Conservation (phyloP, 495 filamentous ascomycete species). For the Neurospora sp. region DNA sequence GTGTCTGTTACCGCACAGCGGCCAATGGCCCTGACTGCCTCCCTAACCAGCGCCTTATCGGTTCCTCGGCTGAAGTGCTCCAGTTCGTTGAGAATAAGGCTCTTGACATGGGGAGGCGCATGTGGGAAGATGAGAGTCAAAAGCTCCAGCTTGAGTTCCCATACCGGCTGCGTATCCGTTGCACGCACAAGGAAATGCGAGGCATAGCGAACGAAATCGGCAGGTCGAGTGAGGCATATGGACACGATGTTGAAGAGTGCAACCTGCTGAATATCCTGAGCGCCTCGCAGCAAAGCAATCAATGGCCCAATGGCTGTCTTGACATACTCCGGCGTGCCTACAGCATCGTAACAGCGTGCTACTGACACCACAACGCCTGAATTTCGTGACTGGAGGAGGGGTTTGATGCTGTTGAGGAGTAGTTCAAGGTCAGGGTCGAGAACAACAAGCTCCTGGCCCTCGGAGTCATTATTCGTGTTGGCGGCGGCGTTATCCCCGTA, state of each 20-base stretch:
- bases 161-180: slow-evolving; percentile 72
- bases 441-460: slow-evolving; percentile 46
- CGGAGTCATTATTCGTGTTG: slow-evolving; percentile 16
- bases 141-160: slow-evolving; percentile 83
- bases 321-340: slow-evolving; percentile 67
- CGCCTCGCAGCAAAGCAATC: slow-evolving; percentile 70
- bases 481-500: slow-evolving; percentile 51
- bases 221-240: slow-evolving; percentile 62
- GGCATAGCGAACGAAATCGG: slow-evolving; percentile 70
- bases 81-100: slow-evolving; percentile 80
- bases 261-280: slow-evolving; percentile 77
- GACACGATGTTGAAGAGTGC: slow-evolving; percentile 90
- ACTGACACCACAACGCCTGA: slow-evolving; percentile 86
- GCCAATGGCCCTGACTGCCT: slow-evolving; percentile 85
- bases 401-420: slow-evolving; percentile 66
- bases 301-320: slow-evolving; percentile 66
- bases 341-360: slow-evolving; percentile 69
- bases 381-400: slow-evolving; percentile 85
- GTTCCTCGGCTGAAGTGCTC: slow-evolving; percentile 79
- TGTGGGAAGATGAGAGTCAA: slow-evolving; percentile 84
- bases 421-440: slow-evolving; percentile 78
- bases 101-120: slow-evolving; percentile 61
- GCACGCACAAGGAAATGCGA: slow-evolving; percentile 79
- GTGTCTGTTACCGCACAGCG: slow-evolving; percentile 76
- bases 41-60: slow-evolving; percentile 68